Conservation (phyloP, 176 grass and related monocot genomes). For the Thalia dealbata region DNA sequence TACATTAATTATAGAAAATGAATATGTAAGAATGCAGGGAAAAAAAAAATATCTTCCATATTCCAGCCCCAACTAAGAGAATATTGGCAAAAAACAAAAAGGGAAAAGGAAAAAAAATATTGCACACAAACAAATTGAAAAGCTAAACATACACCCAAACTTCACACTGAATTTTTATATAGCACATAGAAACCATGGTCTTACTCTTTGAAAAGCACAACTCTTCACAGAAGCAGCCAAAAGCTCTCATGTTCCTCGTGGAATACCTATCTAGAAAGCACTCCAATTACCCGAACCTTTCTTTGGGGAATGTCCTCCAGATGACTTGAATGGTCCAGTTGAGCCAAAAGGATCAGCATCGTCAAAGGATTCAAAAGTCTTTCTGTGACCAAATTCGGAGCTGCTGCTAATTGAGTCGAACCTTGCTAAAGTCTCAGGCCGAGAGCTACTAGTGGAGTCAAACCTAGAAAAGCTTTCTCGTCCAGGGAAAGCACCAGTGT, state of each 20-base stretch:
- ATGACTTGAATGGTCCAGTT: constrained; percentile 82
- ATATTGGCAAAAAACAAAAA: not conserved
- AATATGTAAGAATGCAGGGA: not conserved
- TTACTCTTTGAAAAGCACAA: not conserved
- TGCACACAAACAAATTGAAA: not conserved
- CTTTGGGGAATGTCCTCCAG: constrained; percentile 39
- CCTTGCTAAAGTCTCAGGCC: constrained; percentile 34
- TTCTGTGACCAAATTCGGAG: constrained; percentile 41
- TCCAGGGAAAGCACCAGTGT: constrained; percentile 54
- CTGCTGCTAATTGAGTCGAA: constrained; percentile 58
- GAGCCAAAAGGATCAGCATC: constrained; percentile 87
- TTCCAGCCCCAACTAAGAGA: constrained; percentile 5
- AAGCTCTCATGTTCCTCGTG: not conserved
- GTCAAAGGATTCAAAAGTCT: constrained; percentile 86
- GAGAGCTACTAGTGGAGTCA: constrained; percentile 57
- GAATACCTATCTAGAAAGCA: constrained; percentile 4
- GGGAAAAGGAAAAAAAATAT: not conserved
- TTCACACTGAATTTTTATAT: not conserved
- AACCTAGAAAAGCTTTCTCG: constrained; percentile 60
- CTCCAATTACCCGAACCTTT: constrained; percentile 42
- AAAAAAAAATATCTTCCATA: not conserved
- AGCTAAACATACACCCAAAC: constrained; percentile 1
- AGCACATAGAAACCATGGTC: not conserved
- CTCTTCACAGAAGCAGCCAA: not conserved
- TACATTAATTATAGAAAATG: not conserved